Evolutionary conservation across 108 stramenopile genomes (phyloP).

Genomic region (Schizochytrium sp.): DNA sequence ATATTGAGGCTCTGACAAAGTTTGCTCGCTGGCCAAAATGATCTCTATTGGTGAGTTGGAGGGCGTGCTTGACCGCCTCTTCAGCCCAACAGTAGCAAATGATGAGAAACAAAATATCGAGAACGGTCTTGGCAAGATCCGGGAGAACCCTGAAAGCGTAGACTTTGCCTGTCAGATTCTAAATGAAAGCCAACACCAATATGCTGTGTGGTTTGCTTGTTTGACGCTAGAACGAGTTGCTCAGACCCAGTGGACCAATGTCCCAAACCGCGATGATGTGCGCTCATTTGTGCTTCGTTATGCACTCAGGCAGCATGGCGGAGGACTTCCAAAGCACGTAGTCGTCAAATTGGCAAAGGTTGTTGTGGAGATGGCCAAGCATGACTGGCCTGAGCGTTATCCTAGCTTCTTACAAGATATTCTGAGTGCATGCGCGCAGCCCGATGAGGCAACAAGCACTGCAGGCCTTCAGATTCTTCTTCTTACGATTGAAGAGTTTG

Average conservation of each 20-base stretch:
- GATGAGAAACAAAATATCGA: constrained; percentile 3
- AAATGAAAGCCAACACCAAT: background rate
- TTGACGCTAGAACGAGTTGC: constrained; percentile 39
- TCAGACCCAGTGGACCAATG: background rate
- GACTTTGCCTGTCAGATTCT: constrained; percentile 14
- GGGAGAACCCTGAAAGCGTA: background rate
- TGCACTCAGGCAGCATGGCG: background rate
- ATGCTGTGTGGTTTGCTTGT: constrained; percentile 9
- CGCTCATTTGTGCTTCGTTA: constrained; percentile 35
- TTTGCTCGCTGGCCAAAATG: too few species aligned
- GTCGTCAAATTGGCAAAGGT: constrained; percentile 40
- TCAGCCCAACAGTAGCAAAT: background rate
- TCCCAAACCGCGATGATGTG: constrained; percentile 9
- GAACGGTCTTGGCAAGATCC: background rate
- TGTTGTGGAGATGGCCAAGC: constrained; percentile 56
- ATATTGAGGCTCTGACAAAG: too few species aligned
- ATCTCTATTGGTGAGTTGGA: background rate
- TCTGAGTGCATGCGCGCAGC: background rate
- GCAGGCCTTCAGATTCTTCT: background rate
- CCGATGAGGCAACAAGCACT: background rate
- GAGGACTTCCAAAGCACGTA: background rate
- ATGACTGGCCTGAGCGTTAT: constrained; percentile 40
- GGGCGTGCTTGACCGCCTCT: background rate
- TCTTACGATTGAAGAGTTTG: constrained; percentile 28
- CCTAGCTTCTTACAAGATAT: constrained; percentile 24